phyloP scores from a whole-genome alignment of 2,329 filamentous ascomycete species.

The Talaromyces sp. region DNA sequence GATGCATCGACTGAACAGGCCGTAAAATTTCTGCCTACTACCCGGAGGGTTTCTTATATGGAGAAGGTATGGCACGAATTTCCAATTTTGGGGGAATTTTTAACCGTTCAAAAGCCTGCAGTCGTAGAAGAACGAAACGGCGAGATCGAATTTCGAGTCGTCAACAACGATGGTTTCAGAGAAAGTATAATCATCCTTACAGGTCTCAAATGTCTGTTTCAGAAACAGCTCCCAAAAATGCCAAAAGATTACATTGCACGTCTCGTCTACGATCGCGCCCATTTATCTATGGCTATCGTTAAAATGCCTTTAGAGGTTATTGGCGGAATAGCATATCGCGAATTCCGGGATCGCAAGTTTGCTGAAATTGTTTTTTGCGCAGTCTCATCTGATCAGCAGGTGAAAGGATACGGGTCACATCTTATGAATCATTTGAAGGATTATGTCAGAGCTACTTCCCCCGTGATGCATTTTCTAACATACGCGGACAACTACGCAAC shows the following conservation, averaged over 20 bases:
- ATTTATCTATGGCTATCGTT: slow-evolving; percentile 93
- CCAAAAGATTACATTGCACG: slow-evolving; percentile 98
- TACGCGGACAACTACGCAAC: slow-evolving; percentile 99
- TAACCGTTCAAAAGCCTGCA: slow-evolving; percentile 58
- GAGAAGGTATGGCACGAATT: neutral
- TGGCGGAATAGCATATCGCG: slow-evolving; percentile 90
- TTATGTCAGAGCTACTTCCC: slow-evolving; percentile 93
- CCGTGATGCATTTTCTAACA: slow-evolving; percentile 97
- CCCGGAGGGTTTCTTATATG: neutral
- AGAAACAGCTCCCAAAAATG: slow-evolving; percentile 98
- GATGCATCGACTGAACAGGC: neutral
- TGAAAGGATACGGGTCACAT: slow-evolving; percentile 97
- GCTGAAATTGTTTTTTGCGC: slow-evolving; percentile 99
- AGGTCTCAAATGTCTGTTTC: slow-evolving; percentile 94
- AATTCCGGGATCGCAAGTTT: slow-evolving; percentile 86
- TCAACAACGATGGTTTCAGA: slow-evolving; percentile 88
- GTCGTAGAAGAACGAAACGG: slow-evolving; percentile 91
- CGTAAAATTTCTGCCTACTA: too few relatives aligned
- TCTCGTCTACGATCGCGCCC: slow-evolving; percentile 93
- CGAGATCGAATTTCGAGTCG: slow-evolving; percentile 94
- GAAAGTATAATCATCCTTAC: slow-evolving; percentile 93
- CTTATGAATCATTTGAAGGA: slow-evolving; percentile 97
- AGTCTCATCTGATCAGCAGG: slow-evolving; percentile 95
- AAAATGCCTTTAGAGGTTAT: slow-evolving; percentile 96
- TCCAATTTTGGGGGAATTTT: neutral